Conservation (phyloP, 2,329 filamentous ascomycete species). For the Byssochlamys sp. region DNA sequence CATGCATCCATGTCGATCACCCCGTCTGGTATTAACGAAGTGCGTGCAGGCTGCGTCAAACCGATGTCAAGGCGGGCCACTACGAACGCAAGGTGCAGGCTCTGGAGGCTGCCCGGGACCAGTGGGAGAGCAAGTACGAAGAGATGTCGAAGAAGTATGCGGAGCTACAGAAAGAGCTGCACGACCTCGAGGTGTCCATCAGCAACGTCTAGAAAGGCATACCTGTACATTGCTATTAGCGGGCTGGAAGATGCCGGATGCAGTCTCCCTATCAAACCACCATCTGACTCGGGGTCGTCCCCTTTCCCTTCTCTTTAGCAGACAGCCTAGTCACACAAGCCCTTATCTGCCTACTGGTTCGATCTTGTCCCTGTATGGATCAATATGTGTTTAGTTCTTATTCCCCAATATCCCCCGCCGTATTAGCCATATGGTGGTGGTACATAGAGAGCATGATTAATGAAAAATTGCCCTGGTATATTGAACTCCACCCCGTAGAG, state of each 20-base stretch:
- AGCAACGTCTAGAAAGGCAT: conserved; percentile 66
- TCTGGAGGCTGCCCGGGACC: conserved; percentile 79
- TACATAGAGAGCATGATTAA: conserved; percentile 5
- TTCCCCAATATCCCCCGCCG: not conserved
- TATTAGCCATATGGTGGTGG: conserved; percentile 1
- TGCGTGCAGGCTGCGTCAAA: conserved; percentile 74
- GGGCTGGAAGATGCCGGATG: conserved; percentile 20
- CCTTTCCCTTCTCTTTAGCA: conserved; percentile 13
- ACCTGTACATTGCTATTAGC: conserved; percentile 21
- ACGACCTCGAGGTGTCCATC: conserved; percentile 83
- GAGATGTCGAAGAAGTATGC: conserved; percentile 89
- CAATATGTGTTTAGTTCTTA: conserved; percentile 1
- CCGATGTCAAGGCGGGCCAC: conserved; percentile 97
- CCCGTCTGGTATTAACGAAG: not conserved
- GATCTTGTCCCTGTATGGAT: not conserved
- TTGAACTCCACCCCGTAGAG: not conserved
- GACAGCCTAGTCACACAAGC: conserved; percentile 10
- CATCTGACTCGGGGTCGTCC: conserved; percentile 19
- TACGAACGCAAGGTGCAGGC: conserved; percentile 99
- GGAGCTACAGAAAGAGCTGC: conserved; percentile 75
- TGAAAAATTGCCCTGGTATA: not conserved
- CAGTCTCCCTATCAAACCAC: conserved; percentile 16
- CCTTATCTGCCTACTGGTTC: conserved; percentile 4
- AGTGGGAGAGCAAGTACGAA: conserved; percentile 97
- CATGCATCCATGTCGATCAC: not conserved